Evolutionary conservation across 176 grass and related monocot genomes (phyloP), one percentile per base, ranked within the genome.

Genomic region (Oryza nivara): DNA sequence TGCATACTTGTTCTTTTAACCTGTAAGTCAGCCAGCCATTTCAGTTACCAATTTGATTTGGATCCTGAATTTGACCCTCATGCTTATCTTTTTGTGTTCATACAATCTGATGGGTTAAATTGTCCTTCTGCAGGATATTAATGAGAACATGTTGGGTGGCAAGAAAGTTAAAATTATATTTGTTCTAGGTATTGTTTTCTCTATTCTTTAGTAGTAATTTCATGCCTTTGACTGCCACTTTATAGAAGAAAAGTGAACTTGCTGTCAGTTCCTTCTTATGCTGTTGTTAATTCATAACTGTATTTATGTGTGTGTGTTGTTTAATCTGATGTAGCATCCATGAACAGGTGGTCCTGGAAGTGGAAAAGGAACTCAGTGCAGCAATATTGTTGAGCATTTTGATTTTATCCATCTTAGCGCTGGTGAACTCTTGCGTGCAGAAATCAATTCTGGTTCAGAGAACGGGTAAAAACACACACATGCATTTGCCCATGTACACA

Each of bases 381-480:
- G 67, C 72, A 86, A 92, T 72, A 89, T 92, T 46, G 87, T 89
- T 78, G 72, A 89, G 65, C 73, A 92, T 36, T 92, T 89, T 48
- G 90, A 87, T 38, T 92, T 89, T 70, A 84, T 80, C 75, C 90
- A 92, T 89, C 78, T 89, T 26, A 92, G 90, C 17, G 80, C 90
- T 19, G 87, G 90, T 25, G 87, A 92, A 67, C 83, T 92, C 49
- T 78, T 92, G 67, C 87, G 87, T 5, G 66, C 87, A 66, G 90
- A 92, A 76, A 83, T 77, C 63, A 92, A 89, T 51, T 92, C 90
- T 78, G 90, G 90, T 74, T 92, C 90, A 76, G 65, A 89, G 68
- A 80, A 89, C 87, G 90, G 90, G 90, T 92, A 89, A 58, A 7
- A 71, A 58, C 19, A 22, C 65, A 67, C 14, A 41, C 36, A 68